Conservation (phyloP, 768 basidiomycete species). For the Lactifluus volemus region DNA sequence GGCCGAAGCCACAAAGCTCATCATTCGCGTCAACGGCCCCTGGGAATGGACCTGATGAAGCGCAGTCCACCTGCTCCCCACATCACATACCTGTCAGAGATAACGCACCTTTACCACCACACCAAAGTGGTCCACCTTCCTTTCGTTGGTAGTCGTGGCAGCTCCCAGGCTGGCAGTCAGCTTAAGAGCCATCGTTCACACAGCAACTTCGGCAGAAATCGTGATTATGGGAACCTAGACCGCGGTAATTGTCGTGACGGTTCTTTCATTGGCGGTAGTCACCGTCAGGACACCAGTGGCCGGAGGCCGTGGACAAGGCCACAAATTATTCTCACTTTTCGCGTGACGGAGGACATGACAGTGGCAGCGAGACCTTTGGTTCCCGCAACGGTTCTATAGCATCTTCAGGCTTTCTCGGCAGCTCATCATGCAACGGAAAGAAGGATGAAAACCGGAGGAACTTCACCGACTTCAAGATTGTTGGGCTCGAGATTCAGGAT, state of each 20-base stretch:
- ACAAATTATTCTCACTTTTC: constrained; percentile 26
- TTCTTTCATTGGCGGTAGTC: constrained; percentile 49
- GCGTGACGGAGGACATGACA: constrained; percentile 35
- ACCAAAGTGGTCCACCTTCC: no score
- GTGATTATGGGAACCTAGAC: constrained; percentile 48
- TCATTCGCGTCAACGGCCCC: constrained; percentile 1
- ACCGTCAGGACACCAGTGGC: constrained; percentile 11
- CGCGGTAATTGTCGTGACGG: constrained; percentile 59
- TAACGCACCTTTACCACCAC: no score
- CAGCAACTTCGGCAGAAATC: constrained; percentile 52
- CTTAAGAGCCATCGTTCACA: constrained; percentile 58
- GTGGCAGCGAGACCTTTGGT: constrained; percentile 27
- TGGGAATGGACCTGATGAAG: constrained; percentile 5
- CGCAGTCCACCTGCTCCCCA: constrained; percentile 8
- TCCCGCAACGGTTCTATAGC: constrained; percentile 38
- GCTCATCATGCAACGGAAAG: constrained; percentile 42
- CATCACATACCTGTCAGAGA: no score
- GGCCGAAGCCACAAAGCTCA: constrained; percentile 8
- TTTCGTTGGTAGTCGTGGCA: constrained; percentile 28
- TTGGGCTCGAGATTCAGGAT: constrained; percentile 78
- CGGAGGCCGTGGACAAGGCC: constrained; percentile 54
- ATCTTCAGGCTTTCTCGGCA: constrained; percentile 18
- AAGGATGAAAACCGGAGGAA: constrained; percentile 86
- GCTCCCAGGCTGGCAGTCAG: constrained; percentile 34
- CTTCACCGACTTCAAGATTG: constrained; percentile 95